Base-by-base conservation (phyloP, 176 grass and related monocot genomes). In the Juncus inflexus region DNA sequence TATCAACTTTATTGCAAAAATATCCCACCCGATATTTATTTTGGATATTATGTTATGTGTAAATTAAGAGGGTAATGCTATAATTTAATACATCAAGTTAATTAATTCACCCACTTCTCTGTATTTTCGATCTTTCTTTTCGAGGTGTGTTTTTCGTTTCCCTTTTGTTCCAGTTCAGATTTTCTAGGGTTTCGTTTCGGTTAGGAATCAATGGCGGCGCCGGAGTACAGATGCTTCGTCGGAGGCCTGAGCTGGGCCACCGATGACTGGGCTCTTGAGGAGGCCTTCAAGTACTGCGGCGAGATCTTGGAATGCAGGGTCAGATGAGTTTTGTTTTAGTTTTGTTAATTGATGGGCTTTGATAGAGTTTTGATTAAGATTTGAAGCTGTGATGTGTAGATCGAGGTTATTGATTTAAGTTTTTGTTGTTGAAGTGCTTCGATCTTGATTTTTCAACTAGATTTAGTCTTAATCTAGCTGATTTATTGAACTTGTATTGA, bases 291-390 rank as follows among this genome's bases (percentile, higher is more conserved):
- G 58, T 0, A 40, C 55, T 99, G 4, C 63, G 88, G 94, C 80
- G 85, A 99, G 78, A 79, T 99, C 75, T 55, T 99, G 51, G 94
- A 99, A 4, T 86, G 87, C 28, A 99, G 92, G 94, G 87, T 96
- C 2, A 0, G 42, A 63, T 71, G 19, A 61, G 4, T n/a, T 3
- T 12, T 52, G 36, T 58, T 52, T 69, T 9, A 55, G 19, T 43
- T n/a, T 15, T 13, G 1, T 5, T 9, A 28, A 6, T 13, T 9
- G n/a, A 42, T 59, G 4, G 6, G 11, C 59, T 11, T 4, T 4
- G 4, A 6, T 9, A 6, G 9, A 47, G 43, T 5, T 47, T 47
- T 6, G 43, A 6, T 1, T 6, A 47, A 47, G 43, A 47, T 47
- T 47, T 9, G 6, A 47, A 47, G 4, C 43, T 9, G 43, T 6